Percentiles rank a stretch among this genome's conserved stretches.
These are phyloP conservation scores for Crithidia sp. DNA, from an alignment of 208 protist genomes.

Conservation along the genomic window DNA sequence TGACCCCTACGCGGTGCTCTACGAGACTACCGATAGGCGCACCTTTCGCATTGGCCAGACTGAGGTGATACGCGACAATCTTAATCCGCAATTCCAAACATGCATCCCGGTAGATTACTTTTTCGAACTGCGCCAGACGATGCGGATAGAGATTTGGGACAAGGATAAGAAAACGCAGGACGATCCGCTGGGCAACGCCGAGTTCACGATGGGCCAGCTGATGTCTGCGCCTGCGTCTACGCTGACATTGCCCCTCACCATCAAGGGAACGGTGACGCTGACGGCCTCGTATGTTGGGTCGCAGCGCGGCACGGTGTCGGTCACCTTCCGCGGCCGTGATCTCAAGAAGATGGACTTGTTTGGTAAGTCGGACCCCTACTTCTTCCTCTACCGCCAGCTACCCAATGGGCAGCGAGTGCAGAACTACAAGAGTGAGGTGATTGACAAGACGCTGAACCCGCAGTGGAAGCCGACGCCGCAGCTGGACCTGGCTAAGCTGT, in stretches of 20 bases:
- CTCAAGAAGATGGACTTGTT: conserved; percentile 56
- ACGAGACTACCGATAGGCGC: background rate
- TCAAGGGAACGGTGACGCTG: conserved; percentile 35
- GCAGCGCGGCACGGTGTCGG: conserved; percentile 16
- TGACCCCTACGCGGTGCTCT: conserved; percentile 4
- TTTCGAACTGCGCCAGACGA: conserved; percentile 43
- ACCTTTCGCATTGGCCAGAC: background rate
- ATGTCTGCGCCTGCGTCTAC: conserved; percentile 23
- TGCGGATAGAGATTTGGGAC: conserved; percentile 36
- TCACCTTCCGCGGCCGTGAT: conserved; percentile 27
- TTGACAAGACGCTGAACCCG: conserved; percentile 40
- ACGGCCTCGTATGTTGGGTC: conserved; percentile 16
- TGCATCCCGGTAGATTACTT: conserved; percentile 34
- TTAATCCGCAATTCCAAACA: conserved; percentile 47
- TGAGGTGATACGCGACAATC: conserved; percentile 30
- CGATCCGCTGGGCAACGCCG: conserved; percentile 35
- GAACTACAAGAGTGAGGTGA: conserved; percentile 39
- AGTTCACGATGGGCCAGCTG: conserved; percentile 31
- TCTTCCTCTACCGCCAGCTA: conserved; percentile 30
- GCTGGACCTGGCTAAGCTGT: conserved; percentile 37
- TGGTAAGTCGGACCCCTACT: conserved; percentile 40
- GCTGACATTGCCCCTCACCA: conserved; percentile 22
- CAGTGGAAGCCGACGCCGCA: conserved; percentile 37
- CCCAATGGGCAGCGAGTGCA: conserved; percentile 15
- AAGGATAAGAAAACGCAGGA: conserved; percentile 28